Conservation (phyloP, 441 rosid species). For the Geranium incanum region DNA sequence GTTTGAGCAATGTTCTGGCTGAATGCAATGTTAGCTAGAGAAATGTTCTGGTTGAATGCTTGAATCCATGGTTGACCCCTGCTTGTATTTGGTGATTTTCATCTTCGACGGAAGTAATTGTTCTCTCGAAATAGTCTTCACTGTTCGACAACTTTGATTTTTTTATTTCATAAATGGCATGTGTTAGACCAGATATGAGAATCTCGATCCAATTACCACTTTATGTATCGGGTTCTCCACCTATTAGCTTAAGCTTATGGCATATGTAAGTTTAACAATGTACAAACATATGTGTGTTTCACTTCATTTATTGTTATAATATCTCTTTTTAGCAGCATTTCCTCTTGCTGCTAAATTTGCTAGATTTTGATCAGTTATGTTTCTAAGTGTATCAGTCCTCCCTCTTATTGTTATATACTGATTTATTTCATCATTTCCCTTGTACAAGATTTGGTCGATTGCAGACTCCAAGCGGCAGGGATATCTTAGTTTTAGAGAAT, state of each 20-base stretch:
- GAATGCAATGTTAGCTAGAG: neutral
- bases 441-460: neutral
- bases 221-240: too few relatives aligned
- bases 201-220: too few relatives aligned
- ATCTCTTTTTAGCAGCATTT: too few relatives aligned
- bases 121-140: neutral
- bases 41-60: neutral
- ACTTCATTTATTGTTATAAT: too few relatives aligned
- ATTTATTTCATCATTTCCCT: neutral
- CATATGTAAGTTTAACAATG: too few relatives aligned
- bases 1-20: neutral
- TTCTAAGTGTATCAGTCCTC: neutral
- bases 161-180: too few relatives aligned
- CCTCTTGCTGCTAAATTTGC: too few relatives aligned
- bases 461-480: constrained; percentile 3
- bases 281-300: too few relatives aligned
- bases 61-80: neutral
- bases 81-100: neutral
- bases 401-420: neutral
- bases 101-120: neutral
- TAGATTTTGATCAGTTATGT: too few relatives aligned
- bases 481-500: neutral
- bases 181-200: too few relatives aligned
- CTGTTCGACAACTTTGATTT: too few relatives aligned
- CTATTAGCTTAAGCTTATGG: too few relatives aligned